phyloP scores from a whole-genome alignment of 768 basidiomycete species.

The Rhodosporidiobolus odoratus region DNA sequence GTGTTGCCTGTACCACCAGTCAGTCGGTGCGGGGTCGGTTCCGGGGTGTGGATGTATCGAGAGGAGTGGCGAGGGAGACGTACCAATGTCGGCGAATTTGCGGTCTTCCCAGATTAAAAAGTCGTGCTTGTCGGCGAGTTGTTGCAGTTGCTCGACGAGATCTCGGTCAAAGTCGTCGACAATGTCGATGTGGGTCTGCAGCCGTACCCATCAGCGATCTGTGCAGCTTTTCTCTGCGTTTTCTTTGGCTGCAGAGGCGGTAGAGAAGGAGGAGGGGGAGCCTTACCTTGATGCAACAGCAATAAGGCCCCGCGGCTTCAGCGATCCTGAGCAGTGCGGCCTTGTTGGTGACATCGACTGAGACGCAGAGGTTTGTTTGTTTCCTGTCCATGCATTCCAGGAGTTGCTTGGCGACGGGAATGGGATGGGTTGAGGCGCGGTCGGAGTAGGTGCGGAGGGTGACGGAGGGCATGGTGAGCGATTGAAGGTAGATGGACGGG shows the following conservation, averaged over 20 bases:
- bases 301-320: conserved; percentile 77
- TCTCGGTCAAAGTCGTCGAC: conserved; percentile 79
- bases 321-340: conserved; percentile 77
- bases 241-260: neutral
- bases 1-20: conserved; percentile 94
- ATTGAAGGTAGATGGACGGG: neutral
- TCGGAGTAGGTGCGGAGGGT: conserved; percentile 27
- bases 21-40: neutral
- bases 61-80: conserved; percentile 37
- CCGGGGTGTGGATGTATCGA: neutral
- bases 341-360: conserved; percentile 82
- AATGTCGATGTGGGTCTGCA: conserved; percentile 92
- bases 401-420: conserved; percentile 53
- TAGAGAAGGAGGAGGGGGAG: neutral
- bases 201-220: neutral
- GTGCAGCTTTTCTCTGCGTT: conserved; percentile 2
- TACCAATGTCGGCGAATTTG: conserved; percentile 98
- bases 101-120: conserved; percentile 97
- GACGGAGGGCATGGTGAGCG: conserved; percentile 24
- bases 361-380: conserved; percentile 85
- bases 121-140: conserved; percentile 71
- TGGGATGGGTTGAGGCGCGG: conserved; percentile 28
- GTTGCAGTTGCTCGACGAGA: conserved; percentile 63
- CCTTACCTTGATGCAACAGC: conserved; percentile 87
- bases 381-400: conserved; percentile 80